phyloP scores from a whole-genome alignment of 1,139 yeast species.

The Zygosaccharomyces pseudobailii region DNA sequence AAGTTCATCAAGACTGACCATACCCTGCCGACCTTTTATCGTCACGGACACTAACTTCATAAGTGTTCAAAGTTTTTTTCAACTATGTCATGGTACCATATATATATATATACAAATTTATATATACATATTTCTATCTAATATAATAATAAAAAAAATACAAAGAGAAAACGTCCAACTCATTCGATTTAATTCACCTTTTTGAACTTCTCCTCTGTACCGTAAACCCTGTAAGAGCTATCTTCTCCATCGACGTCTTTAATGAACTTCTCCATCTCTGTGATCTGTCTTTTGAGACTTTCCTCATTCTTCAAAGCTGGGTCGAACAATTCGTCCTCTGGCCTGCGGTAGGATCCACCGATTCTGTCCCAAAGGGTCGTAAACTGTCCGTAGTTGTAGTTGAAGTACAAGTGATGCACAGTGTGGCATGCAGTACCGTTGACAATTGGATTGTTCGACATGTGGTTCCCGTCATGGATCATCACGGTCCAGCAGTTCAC shows the following conservation, averaged over 20 bases:
- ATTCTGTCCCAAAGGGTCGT: slow-evolving; percentile 97
- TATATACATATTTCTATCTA: not conserved
- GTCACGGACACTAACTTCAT: not conserved
- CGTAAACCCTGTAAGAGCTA: slow-evolving; percentile 50
- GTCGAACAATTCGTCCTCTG: slow-evolving; percentile 81
- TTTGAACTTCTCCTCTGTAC: slow-evolving; percentile 21
- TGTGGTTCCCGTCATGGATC: slow-evolving; percentile 96
- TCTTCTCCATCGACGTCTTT: slow-evolving; percentile 69
- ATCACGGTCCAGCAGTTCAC: slow-evolving; percentile 97
- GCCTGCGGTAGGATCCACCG: slow-evolving; percentile 89
- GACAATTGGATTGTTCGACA: slow-evolving; percentile 87
- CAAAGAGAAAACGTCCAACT: not conserved
- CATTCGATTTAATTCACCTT: slow-evolving; percentile 9
- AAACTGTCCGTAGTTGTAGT: slow-evolving; percentile 96
- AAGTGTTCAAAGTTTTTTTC: not conserved
- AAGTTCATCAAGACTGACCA: not conserved
- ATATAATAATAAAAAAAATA: not conserved
- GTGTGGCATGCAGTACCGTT: slow-evolving; percentile 99
- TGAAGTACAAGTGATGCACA: slow-evolving; percentile 91
- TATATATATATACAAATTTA: not conserved
- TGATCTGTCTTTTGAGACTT: slow-evolving; percentile 69
- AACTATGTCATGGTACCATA: not conserved
- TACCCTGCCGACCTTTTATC: not conserved
- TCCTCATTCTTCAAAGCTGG: slow-evolving; percentile 52
- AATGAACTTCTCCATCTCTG: slow-evolving; percentile 77